These are phyloP conservation scores for Hypomyces perniciosus DNA, from an alignment of 2,329 filamentous ascomycete species.

Conservation along the genomic window DNA sequence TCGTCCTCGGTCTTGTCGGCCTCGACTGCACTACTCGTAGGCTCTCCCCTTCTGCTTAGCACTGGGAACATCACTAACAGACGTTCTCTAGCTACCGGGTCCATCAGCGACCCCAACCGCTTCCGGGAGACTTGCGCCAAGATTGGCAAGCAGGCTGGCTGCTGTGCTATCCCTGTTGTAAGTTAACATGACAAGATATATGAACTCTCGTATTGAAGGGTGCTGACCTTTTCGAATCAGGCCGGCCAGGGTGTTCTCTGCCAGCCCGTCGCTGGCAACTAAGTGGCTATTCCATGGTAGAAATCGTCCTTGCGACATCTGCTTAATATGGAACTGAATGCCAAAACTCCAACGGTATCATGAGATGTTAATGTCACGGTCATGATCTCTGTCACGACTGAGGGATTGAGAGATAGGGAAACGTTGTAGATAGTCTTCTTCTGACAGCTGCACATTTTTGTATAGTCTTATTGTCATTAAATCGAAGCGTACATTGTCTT, in stretches of 20 bases:
- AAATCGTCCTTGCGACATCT: too few species aligned
- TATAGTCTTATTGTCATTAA: too few species aligned
- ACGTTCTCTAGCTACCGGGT: not conserved
- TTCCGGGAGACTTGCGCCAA: conserved; percentile 10
- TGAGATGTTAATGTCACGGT: too few species aligned
- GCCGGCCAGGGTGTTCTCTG: conserved; percentile 7
- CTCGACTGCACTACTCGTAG: conserved; percentile 13
- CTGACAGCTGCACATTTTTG: too few species aligned
- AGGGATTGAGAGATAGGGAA: too few species aligned
- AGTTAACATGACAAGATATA: not conserved
- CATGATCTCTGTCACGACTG: too few species aligned
- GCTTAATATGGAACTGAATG: too few species aligned
- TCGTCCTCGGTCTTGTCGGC: conserved; percentile 6
- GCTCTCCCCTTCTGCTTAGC: not conserved
- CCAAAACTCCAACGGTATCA: too few species aligned
- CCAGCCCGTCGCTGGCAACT: not conserved
- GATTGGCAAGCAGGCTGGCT: not conserved
- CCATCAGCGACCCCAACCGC: not conserved
- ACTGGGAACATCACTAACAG: not conserved
- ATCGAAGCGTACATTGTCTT: too few species aligned
- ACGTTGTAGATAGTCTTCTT: too few species aligned
- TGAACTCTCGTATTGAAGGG: not conserved
- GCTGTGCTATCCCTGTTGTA: conserved; percentile 15
- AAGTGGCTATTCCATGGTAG: not conserved
- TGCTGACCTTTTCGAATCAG: not conserved